Percentiles rank a stretch among this genome's conserved stretches.
These are phyloP conservation scores for Ophiocordyceps sinensis DNA, from an alignment of 2,329 filamentous ascomycete species.

Conservation along the genomic window DNA sequence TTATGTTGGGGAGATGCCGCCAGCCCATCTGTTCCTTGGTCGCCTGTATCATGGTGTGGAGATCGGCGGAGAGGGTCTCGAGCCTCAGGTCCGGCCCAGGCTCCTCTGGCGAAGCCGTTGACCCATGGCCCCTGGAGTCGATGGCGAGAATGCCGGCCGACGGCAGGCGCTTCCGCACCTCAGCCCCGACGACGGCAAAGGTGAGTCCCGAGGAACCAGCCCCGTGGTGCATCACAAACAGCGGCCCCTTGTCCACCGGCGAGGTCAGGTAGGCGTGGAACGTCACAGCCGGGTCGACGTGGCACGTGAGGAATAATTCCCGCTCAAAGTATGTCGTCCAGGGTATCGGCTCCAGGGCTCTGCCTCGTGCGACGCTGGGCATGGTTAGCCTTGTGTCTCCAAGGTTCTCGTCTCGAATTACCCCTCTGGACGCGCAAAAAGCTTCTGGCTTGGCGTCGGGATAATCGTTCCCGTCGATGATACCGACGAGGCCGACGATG, in stretches of 20 bases:
- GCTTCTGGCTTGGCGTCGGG: constrained; percentile 56
- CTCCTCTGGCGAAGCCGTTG: constrained; percentile 36
- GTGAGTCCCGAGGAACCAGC: constrained; percentile 87
- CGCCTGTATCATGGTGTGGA: constrained; percentile 53
- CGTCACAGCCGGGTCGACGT: constrained; percentile 31
- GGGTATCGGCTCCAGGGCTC: constrained; percentile 49
- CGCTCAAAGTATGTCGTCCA: constrained; percentile 90
- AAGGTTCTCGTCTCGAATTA: constrained; percentile 16
- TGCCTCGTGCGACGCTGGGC: constrained; percentile 31
- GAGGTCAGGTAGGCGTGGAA: constrained; percentile 85
- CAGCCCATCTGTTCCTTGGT: constrained; percentile 58
- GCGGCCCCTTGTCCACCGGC: constrained; percentile 56
- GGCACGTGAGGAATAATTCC: constrained; percentile 58
- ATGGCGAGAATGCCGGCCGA: constrained; percentile 70
- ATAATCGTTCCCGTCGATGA: constrained; percentile 89
- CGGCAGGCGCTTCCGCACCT: constrained; percentile 65
- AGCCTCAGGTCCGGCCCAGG: constrained; percentile 51
- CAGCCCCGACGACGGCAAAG: constrained; percentile 67
- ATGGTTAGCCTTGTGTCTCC: constrained; percentile 2
- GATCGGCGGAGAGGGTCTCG: constrained; percentile 56
- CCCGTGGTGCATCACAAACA: constrained; percentile 91
- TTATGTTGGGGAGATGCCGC: constrained; percentile 54
- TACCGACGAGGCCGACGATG: constrained; percentile 64
- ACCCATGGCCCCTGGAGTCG: constrained; percentile 80
- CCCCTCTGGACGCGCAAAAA: constrained; percentile 60